phyloP scores from a whole-genome alignment of 305 asterid genomes.

The Solanum chacoense region DNA sequence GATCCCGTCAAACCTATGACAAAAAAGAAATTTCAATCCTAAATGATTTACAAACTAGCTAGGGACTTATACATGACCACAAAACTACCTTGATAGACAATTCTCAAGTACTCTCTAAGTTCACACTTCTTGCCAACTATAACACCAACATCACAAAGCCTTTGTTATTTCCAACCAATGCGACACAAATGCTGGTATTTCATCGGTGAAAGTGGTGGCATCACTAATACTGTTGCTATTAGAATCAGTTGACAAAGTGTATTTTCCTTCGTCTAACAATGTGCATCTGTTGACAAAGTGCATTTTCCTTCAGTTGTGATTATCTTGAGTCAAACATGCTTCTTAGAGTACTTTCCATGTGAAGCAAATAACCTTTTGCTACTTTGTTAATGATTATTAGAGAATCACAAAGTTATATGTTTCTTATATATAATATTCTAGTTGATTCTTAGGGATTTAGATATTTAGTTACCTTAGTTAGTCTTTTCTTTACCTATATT shows the following conservation, averaged over 20 bases:
- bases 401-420: too few species aligned
- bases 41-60: not conserved
- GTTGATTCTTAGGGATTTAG: too few species aligned
- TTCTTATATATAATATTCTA: too few species aligned
- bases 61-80: not conserved
- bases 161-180: not conserved
- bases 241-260: not conserved
- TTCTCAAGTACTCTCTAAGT: not conserved
- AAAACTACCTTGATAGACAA: not conserved
- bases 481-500: too few species aligned
- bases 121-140: not conserved
- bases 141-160: not conserved
- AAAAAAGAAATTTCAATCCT: not conserved
- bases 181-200: conserved; percentile 13
- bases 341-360: not conserved
- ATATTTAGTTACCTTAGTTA: too few species aligned
- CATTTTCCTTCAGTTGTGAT: not conserved
- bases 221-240: conserved; percentile 36
- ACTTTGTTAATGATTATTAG: too few species aligned
- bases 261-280: too few species aligned
- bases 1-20: not conserved
- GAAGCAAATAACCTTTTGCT: not conserved
- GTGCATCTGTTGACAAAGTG: not conserved
- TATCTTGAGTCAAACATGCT: not conserved
- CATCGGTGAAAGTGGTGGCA: conserved; percentile 40